These are phyloP conservation scores for Candida dajiaensis DNA, from an alignment of 805 yeast genomes.

Conservation along the genomic window DNA sequence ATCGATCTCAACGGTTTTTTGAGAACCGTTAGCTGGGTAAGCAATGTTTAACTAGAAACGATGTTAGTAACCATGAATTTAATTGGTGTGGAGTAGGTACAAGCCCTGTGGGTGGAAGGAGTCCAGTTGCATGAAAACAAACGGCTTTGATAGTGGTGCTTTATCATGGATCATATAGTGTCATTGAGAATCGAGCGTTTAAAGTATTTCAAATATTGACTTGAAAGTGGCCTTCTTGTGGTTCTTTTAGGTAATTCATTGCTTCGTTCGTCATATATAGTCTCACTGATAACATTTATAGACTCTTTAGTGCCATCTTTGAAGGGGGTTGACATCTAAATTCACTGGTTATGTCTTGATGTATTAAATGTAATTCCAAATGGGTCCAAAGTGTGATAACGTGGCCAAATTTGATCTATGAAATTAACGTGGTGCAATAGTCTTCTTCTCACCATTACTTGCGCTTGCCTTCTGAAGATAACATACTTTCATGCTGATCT, in stretches of 20 bases:
- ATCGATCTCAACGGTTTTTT: slow-evolving; percentile 95
- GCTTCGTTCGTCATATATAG: neutral
- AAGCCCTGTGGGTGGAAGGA: no score
- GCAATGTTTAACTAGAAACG: slow-evolving; percentile 81
- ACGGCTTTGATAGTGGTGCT: neutral
- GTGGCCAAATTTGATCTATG: neutral
- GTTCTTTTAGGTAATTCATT: no score
- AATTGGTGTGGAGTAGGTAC: no score
- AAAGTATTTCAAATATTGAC: neutral
- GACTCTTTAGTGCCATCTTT: no score
- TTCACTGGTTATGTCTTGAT: no score
- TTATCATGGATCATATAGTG: neutral
- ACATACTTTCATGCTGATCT: slow-evolving; percentile 13
- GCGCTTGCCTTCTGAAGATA: neutral
- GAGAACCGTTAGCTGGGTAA: slow-evolving; percentile 99
- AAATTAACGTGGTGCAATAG: neutral
- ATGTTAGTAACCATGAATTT: slow-evolving; percentile 21
- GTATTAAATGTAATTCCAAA: neutral
- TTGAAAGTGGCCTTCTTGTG: neutral
- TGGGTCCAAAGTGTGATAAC: neutral
- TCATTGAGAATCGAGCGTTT: no score
- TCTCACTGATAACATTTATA: neutral
- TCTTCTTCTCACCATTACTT: neutral
- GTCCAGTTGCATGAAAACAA: neutral
- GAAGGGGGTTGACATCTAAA: neutral